Evolutionary conservation across 768 basidiomycete genomes (phyloP), one percentile per base, ranked within the genome.

Genomic region (Rhizopogon salebrosus): DNA sequence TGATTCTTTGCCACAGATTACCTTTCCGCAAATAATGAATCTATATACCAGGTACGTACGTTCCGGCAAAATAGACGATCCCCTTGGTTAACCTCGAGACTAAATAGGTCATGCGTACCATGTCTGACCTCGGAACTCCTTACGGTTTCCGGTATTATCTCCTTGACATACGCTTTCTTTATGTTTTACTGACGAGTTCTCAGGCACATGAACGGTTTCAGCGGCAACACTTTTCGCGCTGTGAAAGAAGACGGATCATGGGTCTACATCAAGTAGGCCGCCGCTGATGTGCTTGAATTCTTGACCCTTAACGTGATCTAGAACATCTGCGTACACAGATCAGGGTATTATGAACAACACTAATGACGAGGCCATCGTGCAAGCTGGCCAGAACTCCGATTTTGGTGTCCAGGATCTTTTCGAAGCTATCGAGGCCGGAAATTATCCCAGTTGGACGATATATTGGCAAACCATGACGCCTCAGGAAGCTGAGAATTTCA

Each of bases 81-180:
- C 23, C 2, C 14, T 45, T 22, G 41, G 22, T 51, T 56, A 13
- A 55, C 35, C 20, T 35, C 6, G 6, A 23, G 4, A 14, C 37
- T 26, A n/a, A 51, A 26, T 60, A 71, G 69, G 66, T 72, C 24
- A 72, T 78, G 71, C 78, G 79, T 64, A 64, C 74, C 29, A 64
- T 83, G 56, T 77, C 78, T 7, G 82, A 84, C 61, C 74, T 80
- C 54, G 73, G 78, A n/a, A 80, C 82, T 50, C 80, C 80, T 57
- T 75, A 68, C 72, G 80, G 65, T 63, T 69, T 68, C 53, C 45
- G 51, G 51, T 72, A 60, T 66, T 36, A 59, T 59, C 60, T 24
- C 22, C 20, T 11, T 57, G 45, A 27, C 34, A 7, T 42, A 9
- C 34, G 6, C 23, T 10, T 20, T 13, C 24, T 18, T 16, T 18